Percentiles rank a stretch among this genome's conserved stretches.
These are phyloP conservation scores for Pleochaeta shiraiana DNA, from an alignment of 2,329 filamentous ascomycete species.

Conservation along the genomic window DNA sequence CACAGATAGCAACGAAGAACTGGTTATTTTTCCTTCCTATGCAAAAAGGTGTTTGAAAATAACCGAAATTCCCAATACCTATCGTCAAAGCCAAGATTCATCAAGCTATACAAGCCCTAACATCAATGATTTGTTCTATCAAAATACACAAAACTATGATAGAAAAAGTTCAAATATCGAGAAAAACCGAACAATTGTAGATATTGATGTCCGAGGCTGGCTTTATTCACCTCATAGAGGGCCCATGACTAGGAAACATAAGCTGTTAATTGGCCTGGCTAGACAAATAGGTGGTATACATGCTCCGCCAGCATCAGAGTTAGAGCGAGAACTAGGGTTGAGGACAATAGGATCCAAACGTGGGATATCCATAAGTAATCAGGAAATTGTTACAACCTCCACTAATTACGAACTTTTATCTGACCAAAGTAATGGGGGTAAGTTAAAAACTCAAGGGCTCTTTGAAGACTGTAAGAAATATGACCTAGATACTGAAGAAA, in stretches of 20 bases:
- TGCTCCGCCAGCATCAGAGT: conserved; percentile 18
- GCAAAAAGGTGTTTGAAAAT: conserved; percentile 27
- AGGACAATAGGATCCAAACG: conserved; percentile 9
- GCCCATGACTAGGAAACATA: conserved; percentile 69
- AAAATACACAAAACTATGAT: conserved; percentile 54
- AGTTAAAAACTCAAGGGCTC: not conserved
- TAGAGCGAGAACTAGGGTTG: conserved; percentile 15
- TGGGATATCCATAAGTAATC: not conserved
- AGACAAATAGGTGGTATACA: conserved; percentile 75
- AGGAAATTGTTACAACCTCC: not conserved
- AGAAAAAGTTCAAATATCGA: conserved; percentile 48
- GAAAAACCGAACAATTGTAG: conserved; percentile 66
- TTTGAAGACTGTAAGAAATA: not conserved
- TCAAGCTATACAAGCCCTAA: conserved; percentile 18
- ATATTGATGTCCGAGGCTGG: conserved; percentile 93
- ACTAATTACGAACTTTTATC: not conserved
- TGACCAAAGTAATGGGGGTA: not conserved
- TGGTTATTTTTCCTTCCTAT: conserved; percentile 95
- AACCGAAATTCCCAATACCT: not conserved
- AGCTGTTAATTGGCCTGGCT: conserved; percentile 68
- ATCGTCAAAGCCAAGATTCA: conserved; percentile 14
- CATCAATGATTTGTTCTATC: conserved; percentile 29
- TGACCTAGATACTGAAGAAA: conserved; percentile 9
- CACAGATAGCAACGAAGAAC: conserved; percentile 63
- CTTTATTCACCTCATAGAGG: conserved; percentile 72